Evolutionary conservation across 2,329 filamentous ascomycete genomes (phyloP).

Genomic region (Fusarium sp.): DNA sequence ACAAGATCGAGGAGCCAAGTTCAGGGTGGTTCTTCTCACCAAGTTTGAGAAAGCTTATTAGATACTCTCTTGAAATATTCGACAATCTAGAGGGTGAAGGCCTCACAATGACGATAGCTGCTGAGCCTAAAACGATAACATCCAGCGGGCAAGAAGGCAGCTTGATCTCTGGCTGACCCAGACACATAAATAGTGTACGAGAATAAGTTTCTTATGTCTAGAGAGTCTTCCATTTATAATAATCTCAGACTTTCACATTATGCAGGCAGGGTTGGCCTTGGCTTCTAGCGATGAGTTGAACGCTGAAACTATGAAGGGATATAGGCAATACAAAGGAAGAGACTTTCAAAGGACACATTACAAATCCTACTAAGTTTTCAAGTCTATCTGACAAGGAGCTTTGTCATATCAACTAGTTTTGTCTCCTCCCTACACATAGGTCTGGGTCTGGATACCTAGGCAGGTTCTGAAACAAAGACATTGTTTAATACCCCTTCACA

Average conservation of each 20-base stretch:
- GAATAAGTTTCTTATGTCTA: too few species aligned
- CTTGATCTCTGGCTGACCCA: not conserved
- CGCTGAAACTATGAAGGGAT: not conserved
- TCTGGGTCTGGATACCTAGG: not conserved
- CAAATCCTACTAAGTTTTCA: not conserved
- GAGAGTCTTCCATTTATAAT: too few species aligned
- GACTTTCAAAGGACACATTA: not conserved
- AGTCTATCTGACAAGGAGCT: not conserved
- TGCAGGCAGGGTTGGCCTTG: not conserved
- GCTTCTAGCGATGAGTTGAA: not conserved
- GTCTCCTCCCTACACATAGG: not conserved
- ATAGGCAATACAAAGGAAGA: not conserved
- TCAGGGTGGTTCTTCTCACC: not conserved
- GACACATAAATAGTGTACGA: fast-evolving
- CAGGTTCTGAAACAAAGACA: not conserved
- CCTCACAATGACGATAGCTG: not conserved
- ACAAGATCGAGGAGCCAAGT: too few species aligned
- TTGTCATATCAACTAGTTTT: not conserved
- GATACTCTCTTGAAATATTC: not conserved
- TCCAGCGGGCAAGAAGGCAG: not conserved
- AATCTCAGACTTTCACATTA: not conserved
- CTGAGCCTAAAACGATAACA: not conserved
- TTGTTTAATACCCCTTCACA: not conserved
- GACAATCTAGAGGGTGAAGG: not conserved
- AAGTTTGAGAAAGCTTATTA: not conserved